These are phyloP conservation scores for Aspergillus brasiliensis DNA, from an alignment of 2,329 filamentous ascomycete genomes.

Conservation along the genomic window DNA sequence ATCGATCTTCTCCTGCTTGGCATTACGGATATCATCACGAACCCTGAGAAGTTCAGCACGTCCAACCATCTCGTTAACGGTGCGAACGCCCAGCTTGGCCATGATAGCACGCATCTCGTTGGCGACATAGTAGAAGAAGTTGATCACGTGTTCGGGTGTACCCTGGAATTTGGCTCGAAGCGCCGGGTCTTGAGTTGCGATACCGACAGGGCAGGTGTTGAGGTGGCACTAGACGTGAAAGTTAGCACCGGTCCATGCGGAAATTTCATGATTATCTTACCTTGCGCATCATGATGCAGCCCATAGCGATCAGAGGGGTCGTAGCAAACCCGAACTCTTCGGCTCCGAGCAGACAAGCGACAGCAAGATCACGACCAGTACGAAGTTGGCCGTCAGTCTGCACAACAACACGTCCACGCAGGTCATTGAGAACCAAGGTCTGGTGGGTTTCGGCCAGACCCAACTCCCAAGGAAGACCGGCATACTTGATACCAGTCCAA, in stretches of 20 bases:
- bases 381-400: slow-evolving; percentile 94
- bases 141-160: slow-evolving; percentile 94
- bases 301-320: slow-evolving; percentile 92
- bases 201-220: slow-evolving; percentile 88
- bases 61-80: slow-evolving; percentile 97
- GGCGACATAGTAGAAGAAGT: slow-evolving; percentile 97
- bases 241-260: neutral
- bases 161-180: slow-evolving; percentile 91
- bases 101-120: slow-evolving; percentile 97
- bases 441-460: slow-evolving; percentile 97
- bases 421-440: slow-evolving; percentile 91
- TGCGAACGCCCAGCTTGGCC: slow-evolving; percentile 92
- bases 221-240: slow-evolving; percentile 35
- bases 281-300: slow-evolving; percentile 81
- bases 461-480: slow-evolving; percentile 93
- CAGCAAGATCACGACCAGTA: slow-evolving; percentile 89
- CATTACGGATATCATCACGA: slow-evolving; percentile 81
- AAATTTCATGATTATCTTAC: neutral
- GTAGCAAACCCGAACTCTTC: slow-evolving; percentile 98
- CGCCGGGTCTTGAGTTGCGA: slow-evolving; percentile 93
- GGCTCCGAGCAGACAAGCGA: slow-evolving; percentile 92
- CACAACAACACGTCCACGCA: slow-evolving; percentile 91
- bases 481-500: slow-evolving; percentile 99
- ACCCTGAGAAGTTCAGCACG: slow-evolving; percentile 84
- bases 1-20: slow-evolving; percentile 91